Evolutionary conservation across 768 basidiomycete species (phyloP).

Genomic region (Hericium rajendrae): DNA sequence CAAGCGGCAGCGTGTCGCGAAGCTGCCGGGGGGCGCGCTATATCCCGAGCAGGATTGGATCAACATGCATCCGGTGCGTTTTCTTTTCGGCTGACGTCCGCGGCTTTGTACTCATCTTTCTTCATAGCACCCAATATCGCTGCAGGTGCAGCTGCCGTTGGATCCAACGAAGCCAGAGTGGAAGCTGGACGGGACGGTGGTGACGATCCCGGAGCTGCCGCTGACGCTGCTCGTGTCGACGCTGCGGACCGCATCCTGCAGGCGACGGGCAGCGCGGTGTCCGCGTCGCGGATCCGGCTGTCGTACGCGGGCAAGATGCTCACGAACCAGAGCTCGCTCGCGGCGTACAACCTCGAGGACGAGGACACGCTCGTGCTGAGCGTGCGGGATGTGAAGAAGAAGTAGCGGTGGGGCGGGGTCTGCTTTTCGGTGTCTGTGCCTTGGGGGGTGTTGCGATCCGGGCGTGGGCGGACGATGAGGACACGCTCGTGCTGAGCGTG

Average conservation of each 20-base stretch:
- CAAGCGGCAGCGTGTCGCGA: constrained; percentile 82
- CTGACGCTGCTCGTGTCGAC: constrained; percentile 80
- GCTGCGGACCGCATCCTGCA: constrained; percentile 83
- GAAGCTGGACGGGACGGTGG: constrained; percentile 77
- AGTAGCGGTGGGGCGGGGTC: constrained; percentile 20
- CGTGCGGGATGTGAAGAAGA: constrained; percentile 71
- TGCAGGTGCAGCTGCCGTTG: constrained; percentile 75
- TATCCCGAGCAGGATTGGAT: constrained; percentile 91
- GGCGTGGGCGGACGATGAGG: no score
- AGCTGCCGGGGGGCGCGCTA: constrained; percentile 71
- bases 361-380: constrained; percentile 76
- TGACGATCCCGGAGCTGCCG: constrained; percentile 75
- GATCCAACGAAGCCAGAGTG: constrained; percentile 84
- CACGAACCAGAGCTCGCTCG: constrained; percentile 78
- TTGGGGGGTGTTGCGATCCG: no score
- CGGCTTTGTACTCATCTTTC: neutral
- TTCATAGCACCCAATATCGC: constrained; percentile 69
- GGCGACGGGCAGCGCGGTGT: constrained; percentile 66
- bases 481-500: constrained; percentile 67
- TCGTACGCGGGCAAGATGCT: constrained; percentile 79
- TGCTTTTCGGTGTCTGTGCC: no score
- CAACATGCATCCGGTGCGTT: constrained; percentile 69
- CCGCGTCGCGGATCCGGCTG: constrained; percentile 73
- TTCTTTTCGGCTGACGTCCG: constrained; percentile 1
- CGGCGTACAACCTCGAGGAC: constrained; percentile 83